Evolutionary conservation across 1,284 basidiomycete genomes (phyloP).

Genomic region (Rhodotorula sp.): DNA sequence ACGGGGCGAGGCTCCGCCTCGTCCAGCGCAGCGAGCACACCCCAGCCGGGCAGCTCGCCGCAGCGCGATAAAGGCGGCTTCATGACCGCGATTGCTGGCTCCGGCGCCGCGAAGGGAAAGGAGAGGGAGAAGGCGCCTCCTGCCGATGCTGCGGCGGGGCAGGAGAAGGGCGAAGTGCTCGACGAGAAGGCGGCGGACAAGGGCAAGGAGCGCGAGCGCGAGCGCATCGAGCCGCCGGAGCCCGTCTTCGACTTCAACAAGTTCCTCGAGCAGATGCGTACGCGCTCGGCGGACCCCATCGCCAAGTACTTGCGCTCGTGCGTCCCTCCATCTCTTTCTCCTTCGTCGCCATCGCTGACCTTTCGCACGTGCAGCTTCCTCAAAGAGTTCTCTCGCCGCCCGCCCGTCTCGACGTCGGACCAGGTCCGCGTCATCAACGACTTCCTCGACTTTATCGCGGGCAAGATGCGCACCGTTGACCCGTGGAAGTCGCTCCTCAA

Average conservation of each 20-base stretch:
- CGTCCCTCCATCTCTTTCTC: constrained; percentile 29
- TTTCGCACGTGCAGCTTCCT: constrained; percentile 64
- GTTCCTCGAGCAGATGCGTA: constrained; percentile 89
- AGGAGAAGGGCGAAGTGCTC: neutral
- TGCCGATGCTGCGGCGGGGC: neutral
- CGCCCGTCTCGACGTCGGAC: constrained; percentile 79
- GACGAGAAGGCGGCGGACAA: constrained; percentile 8
- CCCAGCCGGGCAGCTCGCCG: constrained; percentile 14
- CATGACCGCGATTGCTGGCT: neutral
- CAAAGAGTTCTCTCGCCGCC: constrained; percentile 82
- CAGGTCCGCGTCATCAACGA: constrained; percentile 93
- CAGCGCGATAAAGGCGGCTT: constrained; percentile 3
- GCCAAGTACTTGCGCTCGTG: constrained; percentile 88
- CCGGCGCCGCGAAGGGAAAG: constrained; percentile 10
- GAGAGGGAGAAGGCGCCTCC: neutral
- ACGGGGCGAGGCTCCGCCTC: constrained; percentile 2
- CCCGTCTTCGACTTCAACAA: constrained; percentile 73
- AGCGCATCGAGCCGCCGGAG: constrained; percentile 13
- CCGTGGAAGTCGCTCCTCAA: constrained; percentile 36
- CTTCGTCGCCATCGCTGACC: neutral
- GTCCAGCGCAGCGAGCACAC: neutral
- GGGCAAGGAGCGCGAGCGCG: constrained; percentile 8
- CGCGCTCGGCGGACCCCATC: constrained; percentile 78
- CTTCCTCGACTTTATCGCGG: constrained; percentile 84
- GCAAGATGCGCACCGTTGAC: constrained; percentile 81